Evolutionary conservation across 192 early-diverging fungal genomes (phyloP), one percentile per base, ranked within the genome.

Genomic region (Phlyctochytrium arcticum): DNA sequence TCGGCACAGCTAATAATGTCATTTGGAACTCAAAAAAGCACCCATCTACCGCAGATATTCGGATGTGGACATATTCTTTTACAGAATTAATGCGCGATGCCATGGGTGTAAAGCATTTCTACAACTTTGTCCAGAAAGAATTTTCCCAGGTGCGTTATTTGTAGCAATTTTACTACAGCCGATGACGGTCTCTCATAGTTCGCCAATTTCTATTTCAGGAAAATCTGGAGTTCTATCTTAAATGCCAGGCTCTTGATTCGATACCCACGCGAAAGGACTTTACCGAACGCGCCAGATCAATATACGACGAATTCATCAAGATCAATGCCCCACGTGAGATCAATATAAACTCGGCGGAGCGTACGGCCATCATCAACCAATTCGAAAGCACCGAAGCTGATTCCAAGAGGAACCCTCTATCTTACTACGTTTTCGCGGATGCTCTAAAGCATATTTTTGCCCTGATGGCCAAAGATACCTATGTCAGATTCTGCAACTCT

Each of bases 301-400:
- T 78, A 31, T 74, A 72, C 49, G 48, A 67, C n/a, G 72, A 74
- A 34, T 78, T 75, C 60, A 67, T 78, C 32, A 59, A 68, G 50
- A 44, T 70, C 34, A 68, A 68, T 15, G 56, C 56, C 3, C 67
- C 72, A 24, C 69, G 69, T 5, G 76, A 78, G 53, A 58, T 78
- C 19, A 77, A 66, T 62, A 54, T 78, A 33, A 72, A 70, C 49
- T 72, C 70, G 12, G n/a, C 48, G 21, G 48, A 50, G 32, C 69
- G 69, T 9, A 49, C 35, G 21, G 55, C 54, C 31, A 53, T 64
- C 62, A 65, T 71, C 51, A 44, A 54, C 21, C 62, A 58, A 23
- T 65, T 71, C 56, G 69, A 71, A 23, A 46, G 54, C 6, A 17
- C 51, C 36, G 55, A 26, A 9, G 34, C 8, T 24, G 55, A 35